Conservation (phyloP, 805 yeast species). For the Tetrapisispora taiwanensis region DNA sequence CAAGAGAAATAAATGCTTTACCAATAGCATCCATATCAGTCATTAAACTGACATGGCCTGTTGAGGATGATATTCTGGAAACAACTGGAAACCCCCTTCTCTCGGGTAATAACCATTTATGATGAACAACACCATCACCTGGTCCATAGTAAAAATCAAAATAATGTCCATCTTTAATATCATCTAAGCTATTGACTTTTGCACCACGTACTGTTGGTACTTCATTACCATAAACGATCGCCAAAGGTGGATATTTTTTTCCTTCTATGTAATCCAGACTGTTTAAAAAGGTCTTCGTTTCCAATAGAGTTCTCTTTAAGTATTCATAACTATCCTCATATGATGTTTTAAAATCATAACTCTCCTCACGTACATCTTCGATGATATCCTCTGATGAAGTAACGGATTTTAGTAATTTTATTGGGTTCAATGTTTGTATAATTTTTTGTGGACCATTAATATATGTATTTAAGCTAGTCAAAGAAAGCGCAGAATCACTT, state of each 20-base stretch:
- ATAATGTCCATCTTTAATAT: conserved; percentile 61
- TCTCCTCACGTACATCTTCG: conserved; percentile 10
- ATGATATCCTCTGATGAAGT: not conserved
- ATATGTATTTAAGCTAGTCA: not conserved
- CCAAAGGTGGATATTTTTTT: conserved; percentile 70
- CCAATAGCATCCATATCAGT: conserved; percentile 67
- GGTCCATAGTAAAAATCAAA: conserved; percentile 74
- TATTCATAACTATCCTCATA: conserved; percentile 54
- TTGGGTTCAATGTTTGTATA: conserved; percentile 9
- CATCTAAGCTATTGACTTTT: conserved; percentile 49
- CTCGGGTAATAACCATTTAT: conserved; percentile 74
- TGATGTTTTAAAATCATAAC: conserved; percentile 19
- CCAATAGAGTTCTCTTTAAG: conserved; percentile 46
- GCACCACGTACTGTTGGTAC: conserved; percentile 84
- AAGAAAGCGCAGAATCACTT: not conserved
- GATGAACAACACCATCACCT: conserved; percentile 90
- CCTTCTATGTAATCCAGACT: conserved; percentile 45
- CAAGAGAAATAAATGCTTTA: conserved; percentile 53
- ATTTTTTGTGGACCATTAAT: conserved; percentile 8
- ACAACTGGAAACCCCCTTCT: conserved; percentile 60
- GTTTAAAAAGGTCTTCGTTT: conserved; percentile 48
- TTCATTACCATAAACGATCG: conserved; percentile 66
- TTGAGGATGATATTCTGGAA: conserved; percentile 50
- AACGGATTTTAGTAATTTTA: conserved; percentile 8
- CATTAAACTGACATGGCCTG: conserved; percentile 75